phyloP scores from a whole-genome alignment of 768 basidiomycete species.

The Leccinellum luteum region DNA sequence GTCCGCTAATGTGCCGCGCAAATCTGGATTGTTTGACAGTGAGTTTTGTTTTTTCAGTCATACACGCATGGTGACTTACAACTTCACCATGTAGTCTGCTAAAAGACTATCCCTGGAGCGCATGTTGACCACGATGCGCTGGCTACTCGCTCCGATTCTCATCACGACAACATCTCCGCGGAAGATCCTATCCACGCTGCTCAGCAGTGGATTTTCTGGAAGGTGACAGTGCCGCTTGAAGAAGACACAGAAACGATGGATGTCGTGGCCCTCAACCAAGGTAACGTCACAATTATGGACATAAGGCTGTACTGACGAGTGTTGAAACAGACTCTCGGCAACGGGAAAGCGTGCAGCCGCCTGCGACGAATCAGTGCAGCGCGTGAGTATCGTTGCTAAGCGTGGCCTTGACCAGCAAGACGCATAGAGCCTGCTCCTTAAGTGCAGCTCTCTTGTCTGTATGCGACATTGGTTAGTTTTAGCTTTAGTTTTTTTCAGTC shows the following conservation, averaged over 20 bases:
- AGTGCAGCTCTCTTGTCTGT: background rate
- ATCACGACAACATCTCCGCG: background rate
- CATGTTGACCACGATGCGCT: no score
- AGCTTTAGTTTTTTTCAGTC: no score
- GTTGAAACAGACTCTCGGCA: conserved; percentile 2
- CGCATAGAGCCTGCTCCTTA: conserved; percentile 1
- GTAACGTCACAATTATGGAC: conserved; percentile 7
- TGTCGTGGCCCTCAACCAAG: background rate
- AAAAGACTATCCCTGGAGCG: no score
- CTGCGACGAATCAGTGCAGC: background rate
- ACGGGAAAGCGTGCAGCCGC: background rate
- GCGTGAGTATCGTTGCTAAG: background rate
- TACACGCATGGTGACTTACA: no score
- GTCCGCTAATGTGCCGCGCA: no score
- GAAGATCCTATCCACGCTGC: background rate
- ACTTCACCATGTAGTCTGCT: no score
- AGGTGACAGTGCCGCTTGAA: conserved; percentile 9
- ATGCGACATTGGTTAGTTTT: no score
- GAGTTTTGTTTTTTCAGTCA: no score
- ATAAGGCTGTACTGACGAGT: conserved; percentile 2
- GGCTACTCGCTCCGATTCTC: no score
- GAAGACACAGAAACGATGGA: conserved; percentile 3
- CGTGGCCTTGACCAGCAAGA: background rate
- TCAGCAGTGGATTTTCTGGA: background rate
- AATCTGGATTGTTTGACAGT: no score